Percentiles rank a stretch among this genome's conserved stretches.
phyloP scores from a whole-genome alignment of 768 basidiomycete genomes.

The Boletus barrowsii region DNA sequence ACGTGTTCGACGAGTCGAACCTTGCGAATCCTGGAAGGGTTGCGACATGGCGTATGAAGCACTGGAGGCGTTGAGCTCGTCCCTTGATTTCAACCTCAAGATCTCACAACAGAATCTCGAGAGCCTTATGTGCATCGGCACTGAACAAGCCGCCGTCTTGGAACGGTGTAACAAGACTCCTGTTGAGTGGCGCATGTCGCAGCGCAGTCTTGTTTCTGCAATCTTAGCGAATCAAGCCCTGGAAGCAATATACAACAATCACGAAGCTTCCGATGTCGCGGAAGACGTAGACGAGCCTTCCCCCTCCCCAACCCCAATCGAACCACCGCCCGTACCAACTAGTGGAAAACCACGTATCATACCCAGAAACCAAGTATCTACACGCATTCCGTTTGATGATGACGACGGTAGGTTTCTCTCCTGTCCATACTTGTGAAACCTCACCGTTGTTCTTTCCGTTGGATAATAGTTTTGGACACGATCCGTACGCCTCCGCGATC shows the following conservation, averaged over 20 bases:
- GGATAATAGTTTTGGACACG: conserved; percentile 11
- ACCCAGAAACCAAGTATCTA: not conserved
- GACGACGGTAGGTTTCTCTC: conserved; percentile 13
- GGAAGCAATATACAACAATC: conserved; percentile 15
- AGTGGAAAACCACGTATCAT: conserved; percentile 6
- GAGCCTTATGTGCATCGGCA: conserved; percentile 34
- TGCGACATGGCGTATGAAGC: conserved; percentile 25
- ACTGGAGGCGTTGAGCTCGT: conserved; percentile 28
- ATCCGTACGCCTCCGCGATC: conserved; percentile 20
- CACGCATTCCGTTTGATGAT: conserved; percentile 8
- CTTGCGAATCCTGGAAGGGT: conserved; percentile 23
- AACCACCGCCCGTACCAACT: conserved; percentile 11
- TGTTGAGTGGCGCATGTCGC: conserved; percentile 47
- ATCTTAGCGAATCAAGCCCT: conserved; percentile 23
- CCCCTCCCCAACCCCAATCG: not conserved
- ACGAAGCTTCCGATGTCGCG: conserved; percentile 3
- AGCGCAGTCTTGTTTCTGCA: conserved; percentile 34
- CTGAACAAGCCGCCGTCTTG: conserved; percentile 39
- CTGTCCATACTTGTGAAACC: not conserved
- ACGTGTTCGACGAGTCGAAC: conserved; percentile 25
- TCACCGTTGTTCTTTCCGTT: conserved; percentile 1
- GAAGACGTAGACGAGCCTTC: conserved; percentile 3
- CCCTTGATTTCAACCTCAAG: conserved; percentile 35
- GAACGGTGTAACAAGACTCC: conserved; percentile 38
- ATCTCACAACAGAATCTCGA: conserved; percentile 39